Conservation (phyloP, 306 rosid species). For the Geum urbanum region DNA sequence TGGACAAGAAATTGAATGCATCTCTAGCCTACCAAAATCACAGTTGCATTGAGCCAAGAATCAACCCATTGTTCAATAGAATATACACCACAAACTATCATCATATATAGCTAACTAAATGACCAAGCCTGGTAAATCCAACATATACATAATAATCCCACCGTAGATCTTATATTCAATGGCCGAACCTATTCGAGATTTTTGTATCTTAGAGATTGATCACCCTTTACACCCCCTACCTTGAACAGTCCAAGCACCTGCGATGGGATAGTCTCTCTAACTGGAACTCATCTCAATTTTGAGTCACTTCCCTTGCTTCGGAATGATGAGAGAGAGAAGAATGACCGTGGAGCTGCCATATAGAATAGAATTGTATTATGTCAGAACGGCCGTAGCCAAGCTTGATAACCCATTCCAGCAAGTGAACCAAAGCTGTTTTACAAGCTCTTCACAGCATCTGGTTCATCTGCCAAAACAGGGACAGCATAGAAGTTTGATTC, state of each 20-base stretch:
- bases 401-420: slow-evolving; percentile 9
- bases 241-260: slow-evolving; percentile 37
- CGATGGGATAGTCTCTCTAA: slow-evolving; percentile 13
- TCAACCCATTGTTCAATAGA: slow-evolving; percentile 44
- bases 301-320: slow-evolving; percentile 94
- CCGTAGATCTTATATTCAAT: slow-evolving; percentile 41
- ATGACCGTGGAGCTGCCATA: slow-evolving; percentile 87
- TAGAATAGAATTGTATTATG: slow-evolving; percentile 17
- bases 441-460: slow-evolving; percentile 7
- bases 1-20: slow-evolving; percentile 42
- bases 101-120: slow-evolving; percentile 53
- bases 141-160: slow-evolving; percentile 58
- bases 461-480: slow-evolving; percentile 17
- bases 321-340: slow-evolving; percentile 87
- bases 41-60: slow-evolving; percentile 54
- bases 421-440: slow-evolving; percentile 15
- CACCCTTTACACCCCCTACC: slow-evolving; percentile 56
- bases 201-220: slow-evolving; percentile 33
- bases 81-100: slow-evolving; percentile 53
- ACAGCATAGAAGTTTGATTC: not conserved
- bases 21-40: slow-evolving; percentile 67
- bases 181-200: slow-evolving; percentile 39
- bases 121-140: slow-evolving; percentile 50
- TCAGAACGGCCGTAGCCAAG: slow-evolving; percentile 19
- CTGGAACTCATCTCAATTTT: slow-evolving; percentile 62